A percentile compares a stretch with the other conserved stretches of the same genome.
Conservation (phyloP, 306 rosid genomes). For the Prunus campanulata region DNA sequence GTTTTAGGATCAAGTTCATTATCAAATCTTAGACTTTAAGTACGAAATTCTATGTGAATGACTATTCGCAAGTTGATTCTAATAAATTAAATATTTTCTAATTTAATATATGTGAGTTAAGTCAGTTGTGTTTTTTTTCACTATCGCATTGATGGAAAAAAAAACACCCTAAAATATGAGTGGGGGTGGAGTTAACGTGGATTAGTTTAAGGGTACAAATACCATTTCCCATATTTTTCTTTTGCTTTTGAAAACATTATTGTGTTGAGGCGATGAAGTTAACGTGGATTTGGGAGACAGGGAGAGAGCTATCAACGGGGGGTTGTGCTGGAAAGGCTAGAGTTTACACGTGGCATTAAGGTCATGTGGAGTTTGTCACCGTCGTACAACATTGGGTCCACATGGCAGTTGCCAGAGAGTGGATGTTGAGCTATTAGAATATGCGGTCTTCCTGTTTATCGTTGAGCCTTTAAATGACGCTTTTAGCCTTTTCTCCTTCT, state of each 20-base stretch:
- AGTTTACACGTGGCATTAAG: constrained; percentile 30
- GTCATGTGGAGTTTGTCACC: constrained; percentile 30
- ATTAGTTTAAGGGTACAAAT: not conserved
- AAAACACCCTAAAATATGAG: not conserved
- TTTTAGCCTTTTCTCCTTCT: not conserved
- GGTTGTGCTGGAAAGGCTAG: constrained; percentile 2
- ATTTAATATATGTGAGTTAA: rapidly evolving
- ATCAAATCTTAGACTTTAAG: too few relatives aligned
- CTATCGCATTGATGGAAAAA: too few relatives aligned
- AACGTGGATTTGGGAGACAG: constrained; percentile 6
- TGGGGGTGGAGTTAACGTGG: not conserved
- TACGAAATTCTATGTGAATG: too few relatives aligned
- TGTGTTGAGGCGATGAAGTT: not conserved
- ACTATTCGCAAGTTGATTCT: too few relatives aligned
- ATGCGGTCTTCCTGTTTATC: not conserved
- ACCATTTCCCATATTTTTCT: not conserved
- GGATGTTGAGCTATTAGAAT: constrained; percentile 21
- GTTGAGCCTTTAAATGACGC: not conserved
- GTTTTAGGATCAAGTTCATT: too few relatives aligned
- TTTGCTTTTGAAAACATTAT: not conserved
- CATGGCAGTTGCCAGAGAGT: constrained; percentile 29
- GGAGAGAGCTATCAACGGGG: constrained; percentile 18
- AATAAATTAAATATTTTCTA: too few relatives aligned
- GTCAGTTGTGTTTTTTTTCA: too few relatives aligned
- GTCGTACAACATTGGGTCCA: constrained; percentile 21